Evolutionary conservation across 805 yeast species (phyloP), one percentile per base, ranked within the genome.

Genomic region (Starmerella stigmatis): DNA sequence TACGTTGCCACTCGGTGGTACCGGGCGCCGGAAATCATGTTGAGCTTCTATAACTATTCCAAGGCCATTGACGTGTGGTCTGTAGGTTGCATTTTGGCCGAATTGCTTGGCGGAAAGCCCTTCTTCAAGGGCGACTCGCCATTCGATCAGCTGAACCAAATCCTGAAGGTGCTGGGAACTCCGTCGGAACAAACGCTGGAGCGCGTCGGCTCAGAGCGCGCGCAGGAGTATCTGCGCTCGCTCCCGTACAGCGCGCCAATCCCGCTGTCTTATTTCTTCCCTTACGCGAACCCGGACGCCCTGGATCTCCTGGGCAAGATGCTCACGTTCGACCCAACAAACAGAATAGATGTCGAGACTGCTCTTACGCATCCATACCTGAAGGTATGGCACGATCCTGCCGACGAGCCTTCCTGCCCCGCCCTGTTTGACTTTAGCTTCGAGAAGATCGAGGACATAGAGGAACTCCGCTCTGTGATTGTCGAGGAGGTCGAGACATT

Each of bases 1-100:
- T 89, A 89, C 61, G 97, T 89, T 35, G 97, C 97, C 9, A 89
- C 97, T 3, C 70, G 97, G 53, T 89, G 97, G 96, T 89, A 89
- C 64, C 71, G 97, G 46, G 97, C 97, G 0, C 97, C 97, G 0
- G 97, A 89, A 58, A 86, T 89, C 61, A 89, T 89, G 97, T 72
- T 89, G 41, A 86, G 95, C 12, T 86, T 88, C 57, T 89, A 86
- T 52, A 85, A 82, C 57, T 89, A 89, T 66, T 83, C 96, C 21
- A 83, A 89, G 30, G 96, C 96, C 28, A 89, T 89, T 58, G 97
- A 89, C 64, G 78, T 89, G 26, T 89, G 97, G 97, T 81, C 94
- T 2, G 94, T 86, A 19, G 97, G 97, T 4, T 89, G 97, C 64
- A 89, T 89, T 30, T 68, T 89, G 45, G 96, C 95, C 0, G 97